Conservation (phyloP, 2,329 filamentous ascomycete genomes). For the Pseudogymnoascus sp. region DNA sequence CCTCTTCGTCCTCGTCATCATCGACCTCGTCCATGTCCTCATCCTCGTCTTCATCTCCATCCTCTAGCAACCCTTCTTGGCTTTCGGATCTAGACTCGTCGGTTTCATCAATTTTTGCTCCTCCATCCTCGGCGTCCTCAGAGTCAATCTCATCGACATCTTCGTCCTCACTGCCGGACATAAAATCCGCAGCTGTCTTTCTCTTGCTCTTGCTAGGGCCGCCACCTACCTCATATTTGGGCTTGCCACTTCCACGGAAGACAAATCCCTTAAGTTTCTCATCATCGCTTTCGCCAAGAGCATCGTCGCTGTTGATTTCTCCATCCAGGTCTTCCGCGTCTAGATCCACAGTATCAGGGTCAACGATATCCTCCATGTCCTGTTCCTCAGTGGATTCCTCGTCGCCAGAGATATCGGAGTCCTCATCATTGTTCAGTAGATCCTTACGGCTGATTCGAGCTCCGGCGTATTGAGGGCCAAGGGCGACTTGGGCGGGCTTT, state of each 20-base stretch:
- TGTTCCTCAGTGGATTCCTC: conserved; percentile 39
- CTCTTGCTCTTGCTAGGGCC: conserved; percentile 31
- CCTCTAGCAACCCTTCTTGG: conserved; percentile 28
- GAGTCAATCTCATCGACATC: conserved; percentile 26
- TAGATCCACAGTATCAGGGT: conserved; percentile 51
- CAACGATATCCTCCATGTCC: conserved; percentile 33
- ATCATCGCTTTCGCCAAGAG: conserved; percentile 78
- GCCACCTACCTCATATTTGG: conserved; percentile 33
- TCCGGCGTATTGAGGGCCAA: conserved; percentile 78
- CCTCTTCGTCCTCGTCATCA: conserved; percentile 30
- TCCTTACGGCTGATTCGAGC: conserved; percentile 65
- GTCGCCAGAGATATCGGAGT: conserved; percentile 40
- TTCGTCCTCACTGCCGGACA: conserved; percentile 39
- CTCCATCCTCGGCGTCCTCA: conserved; percentile 24
- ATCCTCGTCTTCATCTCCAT: conserved; percentile 31
- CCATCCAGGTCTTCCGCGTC: conserved; percentile 50
- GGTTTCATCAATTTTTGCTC: conserved; percentile 26
- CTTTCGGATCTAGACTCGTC: conserved; percentile 32
- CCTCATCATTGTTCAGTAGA: conserved; percentile 50
- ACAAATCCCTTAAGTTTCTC: conserved; percentile 72
- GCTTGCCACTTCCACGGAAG: conserved; percentile 54
- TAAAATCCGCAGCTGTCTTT: conserved; percentile 52
- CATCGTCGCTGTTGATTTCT: conserved; percentile 60
- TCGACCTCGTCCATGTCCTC: conserved; percentile 23
- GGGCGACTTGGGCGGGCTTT: conserved; percentile 58